phyloP scores from a whole-genome alignment of 257 asterid species.

The Primulina eburnea region DNA sequence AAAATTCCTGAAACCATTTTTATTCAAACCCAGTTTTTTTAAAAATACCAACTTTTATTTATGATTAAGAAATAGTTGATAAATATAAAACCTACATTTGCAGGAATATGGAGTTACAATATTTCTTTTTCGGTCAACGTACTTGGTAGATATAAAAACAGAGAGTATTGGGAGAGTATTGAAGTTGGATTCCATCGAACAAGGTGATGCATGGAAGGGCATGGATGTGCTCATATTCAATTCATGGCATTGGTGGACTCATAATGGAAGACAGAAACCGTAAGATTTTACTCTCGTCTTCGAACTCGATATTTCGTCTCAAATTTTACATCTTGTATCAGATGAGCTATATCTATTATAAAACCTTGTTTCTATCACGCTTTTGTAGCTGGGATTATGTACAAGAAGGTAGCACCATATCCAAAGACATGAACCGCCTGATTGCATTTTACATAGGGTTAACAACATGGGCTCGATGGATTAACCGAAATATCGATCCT shows the following conservation, averaged over 20 bases:
- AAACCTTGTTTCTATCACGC: background rate
- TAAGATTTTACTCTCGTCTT: slow-evolving; percentile 15
- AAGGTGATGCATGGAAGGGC: slow-evolving; percentile 73
- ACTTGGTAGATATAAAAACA: slow-evolving; percentile 62
- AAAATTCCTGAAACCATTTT: too few species aligned
- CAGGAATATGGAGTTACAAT: slow-evolving; percentile 66
- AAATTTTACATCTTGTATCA: too few species aligned
- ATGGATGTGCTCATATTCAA: slow-evolving; percentile 78
- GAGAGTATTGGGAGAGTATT: slow-evolving; percentile 54
- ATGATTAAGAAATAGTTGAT: too few species aligned
- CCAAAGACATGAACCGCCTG: slow-evolving; percentile 63
- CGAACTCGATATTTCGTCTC: too few species aligned
- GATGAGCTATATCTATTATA: too few species aligned
- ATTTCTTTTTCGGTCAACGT: slow-evolving; percentile 52
- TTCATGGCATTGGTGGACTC: slow-evolving; percentile 95
- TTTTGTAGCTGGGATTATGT: slow-evolving; percentile 59
- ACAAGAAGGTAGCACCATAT: slow-evolving; percentile 46
- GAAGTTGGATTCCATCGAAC: slow-evolving; percentile 54
- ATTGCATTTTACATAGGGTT: slow-evolving; percentile 57
- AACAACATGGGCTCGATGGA: slow-evolving; percentile 72
- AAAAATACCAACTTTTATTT: too few species aligned
- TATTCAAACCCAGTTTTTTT: too few species aligned
- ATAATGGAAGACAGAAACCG: slow-evolving; percentile 63
- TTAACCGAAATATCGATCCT: slow-evolving; percentile 52
- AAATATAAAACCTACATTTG: background rate